Conservation (phyloP, 331 rosid genomes). For the Telfairia occidentalis region DNA sequence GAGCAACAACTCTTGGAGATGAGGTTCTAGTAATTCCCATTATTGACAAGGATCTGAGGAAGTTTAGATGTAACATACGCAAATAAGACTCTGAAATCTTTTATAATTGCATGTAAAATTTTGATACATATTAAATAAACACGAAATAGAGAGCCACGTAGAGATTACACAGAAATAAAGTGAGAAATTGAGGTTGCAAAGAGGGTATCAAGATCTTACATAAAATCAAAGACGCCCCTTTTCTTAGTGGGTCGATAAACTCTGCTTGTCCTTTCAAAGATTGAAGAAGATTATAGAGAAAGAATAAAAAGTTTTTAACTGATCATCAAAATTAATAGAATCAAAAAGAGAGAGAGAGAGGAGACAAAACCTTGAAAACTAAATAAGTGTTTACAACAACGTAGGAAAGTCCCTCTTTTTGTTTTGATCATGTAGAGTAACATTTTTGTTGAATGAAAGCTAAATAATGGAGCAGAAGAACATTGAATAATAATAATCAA, state of each 20-base stretch:
- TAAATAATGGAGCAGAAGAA: too few relatives aligned
- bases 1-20: conserved; percentile 49
- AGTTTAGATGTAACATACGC: conserved; percentile 16
- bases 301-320: too few relatives aligned
- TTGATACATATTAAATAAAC: neutral
- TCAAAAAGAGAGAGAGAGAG: too few relatives aligned
- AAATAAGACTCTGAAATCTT: conserved; percentile 7
- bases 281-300: conserved; percentile 47
- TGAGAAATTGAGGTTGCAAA: neutral
- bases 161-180: neutral
- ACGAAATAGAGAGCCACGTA: neutral
- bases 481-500: too few relatives aligned
- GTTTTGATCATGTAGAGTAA: too few relatives aligned
- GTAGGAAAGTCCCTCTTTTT: too few relatives aligned
- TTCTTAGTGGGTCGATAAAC: neutral
- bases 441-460: too few relatives aligned
- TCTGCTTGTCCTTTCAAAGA: conserved; percentile 3
- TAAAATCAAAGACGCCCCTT: conserved; percentile 8
- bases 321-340: too few relatives aligned
- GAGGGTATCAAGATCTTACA: conserved; percentile 1
- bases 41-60: conserved; percentile 52
- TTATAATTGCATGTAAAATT: neutral
- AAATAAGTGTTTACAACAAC: too few relatives aligned
- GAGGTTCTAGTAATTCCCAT: conserved; percentile 62
- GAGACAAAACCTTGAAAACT: too few relatives aligned